Evolutionary conservation across 306 rosid species (phyloP).

Genomic region (Prunus mume): DNA sequence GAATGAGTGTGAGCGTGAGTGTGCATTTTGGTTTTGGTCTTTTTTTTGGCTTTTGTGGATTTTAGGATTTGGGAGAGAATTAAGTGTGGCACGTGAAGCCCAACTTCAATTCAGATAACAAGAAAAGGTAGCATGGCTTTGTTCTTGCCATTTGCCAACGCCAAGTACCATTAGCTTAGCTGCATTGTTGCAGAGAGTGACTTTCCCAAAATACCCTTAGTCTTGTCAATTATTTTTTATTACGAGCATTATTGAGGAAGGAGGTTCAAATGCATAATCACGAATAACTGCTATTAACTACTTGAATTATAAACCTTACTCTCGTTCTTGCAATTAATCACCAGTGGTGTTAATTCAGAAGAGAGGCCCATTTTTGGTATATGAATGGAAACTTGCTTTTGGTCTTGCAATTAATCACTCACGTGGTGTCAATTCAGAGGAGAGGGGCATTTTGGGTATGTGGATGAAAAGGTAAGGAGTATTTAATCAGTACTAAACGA

Average conservation of each 20-base stretch:
- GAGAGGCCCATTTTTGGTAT: background rate
- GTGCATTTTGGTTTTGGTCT: slow-evolving; percentile 3
- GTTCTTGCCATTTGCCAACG: background rate
- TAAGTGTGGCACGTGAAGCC: slow-evolving; percentile 39
- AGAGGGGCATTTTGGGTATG: background rate
- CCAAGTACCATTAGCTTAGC: background rate
- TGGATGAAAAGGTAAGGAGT: background rate
- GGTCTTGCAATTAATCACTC: no score
- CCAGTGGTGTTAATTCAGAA: no score
- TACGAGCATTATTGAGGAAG: no score
- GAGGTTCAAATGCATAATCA: no score
- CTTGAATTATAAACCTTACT: no score
- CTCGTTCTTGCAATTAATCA: no score
- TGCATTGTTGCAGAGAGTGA: background rate
- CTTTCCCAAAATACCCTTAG: background rate
- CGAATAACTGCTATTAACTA: accelerated
- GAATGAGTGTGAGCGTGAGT: background rate
- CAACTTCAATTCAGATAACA: slow-evolving; percentile 15
- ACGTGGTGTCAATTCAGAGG: no score
- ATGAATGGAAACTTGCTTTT: no score
- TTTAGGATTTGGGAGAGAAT: slow-evolving; percentile 3
- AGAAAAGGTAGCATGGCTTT: background rate
- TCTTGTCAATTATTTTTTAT: background rate
- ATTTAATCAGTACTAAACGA: background rate
- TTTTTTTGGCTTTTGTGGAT: slow-evolving; percentile 12